Evolutionary conservation across 306 rosid species (phyloP), one percentile per base, ranked within the genome.

Genomic region (Macrotyloma uniflorum): DNA sequence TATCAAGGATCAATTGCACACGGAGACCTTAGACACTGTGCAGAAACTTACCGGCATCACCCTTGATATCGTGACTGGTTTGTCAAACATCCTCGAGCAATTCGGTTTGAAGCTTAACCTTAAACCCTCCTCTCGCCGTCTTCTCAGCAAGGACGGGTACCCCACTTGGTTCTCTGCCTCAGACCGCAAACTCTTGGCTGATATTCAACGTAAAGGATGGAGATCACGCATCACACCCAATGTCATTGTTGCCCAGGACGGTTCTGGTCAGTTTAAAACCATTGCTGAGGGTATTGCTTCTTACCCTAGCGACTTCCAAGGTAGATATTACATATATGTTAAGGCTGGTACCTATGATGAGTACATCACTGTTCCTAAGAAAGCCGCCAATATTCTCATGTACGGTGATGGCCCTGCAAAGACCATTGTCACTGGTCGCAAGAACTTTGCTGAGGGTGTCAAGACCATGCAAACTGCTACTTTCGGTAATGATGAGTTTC

Each of bases 231-330:
- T 85, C 3, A 33, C 0, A 13, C 85, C 93, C 0, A 85, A 90
- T 9, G 93, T 22, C 0, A 77, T 93, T 4, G 98, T 93, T 36
- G 98, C 98, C n/a, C 79, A 90, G 74, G 98, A 93, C 46, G 94
- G 96, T 1, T 85, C 82, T 10, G 94, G 96, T 0, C 84, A 79
- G 1, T 89, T 64, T 45, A 93, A 42, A 14, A 90, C 79, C 73
- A 79, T 93, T 30, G 68, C 11, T 0, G 93, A 68, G 0, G 96
- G 93, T 11, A 69, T 93, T 35, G 79, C 35, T 0, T 77, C 91
- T 1, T 85, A 85, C 78, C 98, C 96, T 19, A 76, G 38, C 0
- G 72, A 13, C 2, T 7, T 1, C 40, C 4, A 1, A 0, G 93
- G 91, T 0, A 80, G 96, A 71, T 88, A 80, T n/a, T 12, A 84